Conservation (phyloP, 306 rosid genomes). For the Cucumis hystrix region DNA sequence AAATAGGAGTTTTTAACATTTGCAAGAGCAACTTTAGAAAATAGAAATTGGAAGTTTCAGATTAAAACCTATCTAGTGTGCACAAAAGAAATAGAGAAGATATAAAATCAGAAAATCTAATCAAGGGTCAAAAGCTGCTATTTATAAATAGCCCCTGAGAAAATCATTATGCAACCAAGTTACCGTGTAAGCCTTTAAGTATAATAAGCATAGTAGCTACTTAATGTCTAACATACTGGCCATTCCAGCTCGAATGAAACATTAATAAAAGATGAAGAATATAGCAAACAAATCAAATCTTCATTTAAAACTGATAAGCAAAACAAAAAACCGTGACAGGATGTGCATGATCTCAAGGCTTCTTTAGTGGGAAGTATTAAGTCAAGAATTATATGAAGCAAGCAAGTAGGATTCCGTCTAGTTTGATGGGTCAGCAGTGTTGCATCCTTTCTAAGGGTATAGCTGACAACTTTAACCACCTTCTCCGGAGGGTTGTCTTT, state of each 20-base stretch:
- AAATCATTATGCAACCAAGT: background rate
- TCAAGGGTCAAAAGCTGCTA: background rate
- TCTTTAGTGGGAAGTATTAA: too few species aligned
- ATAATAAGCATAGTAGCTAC: background rate
- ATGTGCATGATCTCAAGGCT: too few species aligned
- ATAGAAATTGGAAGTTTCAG: background rate
- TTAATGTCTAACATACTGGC: background rate
- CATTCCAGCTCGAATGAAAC: background rate
- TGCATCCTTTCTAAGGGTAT: too few species aligned
- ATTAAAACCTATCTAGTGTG: background rate
- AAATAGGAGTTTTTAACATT: background rate
- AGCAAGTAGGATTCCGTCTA: too few species aligned
- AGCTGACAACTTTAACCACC: too few species aligned
- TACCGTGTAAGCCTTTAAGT: background rate
- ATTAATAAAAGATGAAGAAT: background rate
- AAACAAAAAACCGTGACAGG: too few species aligned
- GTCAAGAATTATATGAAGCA: too few species aligned
- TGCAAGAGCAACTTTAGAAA: background rate
- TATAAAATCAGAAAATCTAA: background rate
- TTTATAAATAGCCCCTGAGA: background rate
- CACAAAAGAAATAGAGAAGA: background rate
- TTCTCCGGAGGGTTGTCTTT: too few species aligned
- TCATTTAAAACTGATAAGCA: too few species aligned
- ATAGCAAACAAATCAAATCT: background rate
- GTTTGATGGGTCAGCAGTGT: too few species aligned